These are phyloP conservation scores for Tylopilus sp. DNA, from an alignment of 1,284 basidiomycete species.

Conservation along the genomic window DNA sequence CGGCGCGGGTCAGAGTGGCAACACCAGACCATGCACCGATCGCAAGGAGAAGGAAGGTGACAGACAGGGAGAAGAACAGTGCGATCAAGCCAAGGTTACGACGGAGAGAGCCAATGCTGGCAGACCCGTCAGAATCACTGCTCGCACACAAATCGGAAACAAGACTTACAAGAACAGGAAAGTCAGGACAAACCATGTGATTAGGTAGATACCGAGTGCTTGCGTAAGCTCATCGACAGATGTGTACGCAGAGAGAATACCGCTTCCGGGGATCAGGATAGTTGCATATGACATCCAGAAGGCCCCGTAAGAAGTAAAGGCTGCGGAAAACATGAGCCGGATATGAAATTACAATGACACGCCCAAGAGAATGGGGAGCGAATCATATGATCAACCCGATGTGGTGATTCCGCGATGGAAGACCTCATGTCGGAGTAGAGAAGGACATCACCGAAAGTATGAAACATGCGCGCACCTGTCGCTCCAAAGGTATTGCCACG, in stretches of 20 bases:
- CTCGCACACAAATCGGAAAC: neutral
- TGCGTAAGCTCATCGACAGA: constrained; percentile 45
- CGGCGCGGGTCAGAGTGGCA: constrained; percentile 42
- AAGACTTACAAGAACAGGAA: constrained; percentile 45
- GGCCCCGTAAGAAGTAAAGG: constrained; percentile 79
- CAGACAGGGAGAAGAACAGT: constrained; percentile 72
- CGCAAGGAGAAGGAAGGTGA: constrained; percentile 62
- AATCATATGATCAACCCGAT: neutral
- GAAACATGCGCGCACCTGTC: constrained; percentile 51
- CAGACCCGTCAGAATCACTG: neutral
- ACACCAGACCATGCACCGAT: constrained; percentile 42
- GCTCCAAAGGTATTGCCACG: constrained; percentile 70
- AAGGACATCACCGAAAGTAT: neutral
- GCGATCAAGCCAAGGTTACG: constrained; percentile 64
- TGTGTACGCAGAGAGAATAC: constrained; percentile 54
- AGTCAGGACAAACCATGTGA: constrained; percentile 72
- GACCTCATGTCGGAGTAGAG: neutral
- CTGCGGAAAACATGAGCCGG: constrained; percentile 35
- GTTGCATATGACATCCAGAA: constrained; percentile 83
- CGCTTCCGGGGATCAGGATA: constrained; percentile 63
- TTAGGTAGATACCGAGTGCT: constrained; percentile 67
- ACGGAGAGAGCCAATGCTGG: constrained; percentile 63
- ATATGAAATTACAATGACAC: neutral
- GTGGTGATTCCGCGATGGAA: neutral
- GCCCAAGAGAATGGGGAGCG: too few relatives aligned